phyloP scores from a whole-genome alignment of 2,329 filamentous ascomycete genomes.

The Fusarium keratoplasticum region DNA sequence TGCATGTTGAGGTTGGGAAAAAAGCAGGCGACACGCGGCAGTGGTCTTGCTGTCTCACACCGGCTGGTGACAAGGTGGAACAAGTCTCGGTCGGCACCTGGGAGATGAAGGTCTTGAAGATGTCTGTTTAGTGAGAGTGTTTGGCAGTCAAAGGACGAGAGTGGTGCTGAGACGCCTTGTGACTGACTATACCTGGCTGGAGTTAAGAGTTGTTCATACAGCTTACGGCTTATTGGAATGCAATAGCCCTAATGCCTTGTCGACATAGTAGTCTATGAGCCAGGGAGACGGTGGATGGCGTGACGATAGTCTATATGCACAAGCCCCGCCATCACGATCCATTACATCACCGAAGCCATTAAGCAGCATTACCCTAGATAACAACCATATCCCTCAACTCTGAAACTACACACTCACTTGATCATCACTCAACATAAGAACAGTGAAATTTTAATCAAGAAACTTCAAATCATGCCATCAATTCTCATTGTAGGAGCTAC shows the following conservation, averaged over 20 bases:
- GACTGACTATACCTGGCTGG: background rate
- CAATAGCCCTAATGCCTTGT: no score
- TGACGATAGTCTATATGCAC: constrained; percentile 1
- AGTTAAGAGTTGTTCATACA: background rate
- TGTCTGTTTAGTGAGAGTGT: background rate
- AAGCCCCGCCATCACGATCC: constrained; percentile 20
- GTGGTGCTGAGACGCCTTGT: background rate
- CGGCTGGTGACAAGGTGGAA: background rate
- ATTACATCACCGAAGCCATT: constrained; percentile 37
- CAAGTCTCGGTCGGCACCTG: constrained; percentile 1
- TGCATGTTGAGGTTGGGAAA: background rate
- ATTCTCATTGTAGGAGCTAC: constrained; percentile 76
- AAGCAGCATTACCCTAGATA: background rate
- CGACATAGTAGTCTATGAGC: background rate
- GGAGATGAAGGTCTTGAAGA: background rate
- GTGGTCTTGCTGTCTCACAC: background rate
- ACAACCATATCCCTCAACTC: background rate
- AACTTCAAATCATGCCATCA: constrained; percentile 53
- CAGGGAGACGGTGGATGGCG: constrained; percentile 11
- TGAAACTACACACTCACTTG: background rate
- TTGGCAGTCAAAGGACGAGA: background rate
- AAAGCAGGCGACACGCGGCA: constrained; percentile 3
- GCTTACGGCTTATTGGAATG: no score
- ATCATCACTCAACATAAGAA: background rate
- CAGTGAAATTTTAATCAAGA: background rate